Evolutionary conservation across 495 filamentous ascomycete genomes (phyloP).

Genomic region (Trichocladium antarcticum): DNA sequence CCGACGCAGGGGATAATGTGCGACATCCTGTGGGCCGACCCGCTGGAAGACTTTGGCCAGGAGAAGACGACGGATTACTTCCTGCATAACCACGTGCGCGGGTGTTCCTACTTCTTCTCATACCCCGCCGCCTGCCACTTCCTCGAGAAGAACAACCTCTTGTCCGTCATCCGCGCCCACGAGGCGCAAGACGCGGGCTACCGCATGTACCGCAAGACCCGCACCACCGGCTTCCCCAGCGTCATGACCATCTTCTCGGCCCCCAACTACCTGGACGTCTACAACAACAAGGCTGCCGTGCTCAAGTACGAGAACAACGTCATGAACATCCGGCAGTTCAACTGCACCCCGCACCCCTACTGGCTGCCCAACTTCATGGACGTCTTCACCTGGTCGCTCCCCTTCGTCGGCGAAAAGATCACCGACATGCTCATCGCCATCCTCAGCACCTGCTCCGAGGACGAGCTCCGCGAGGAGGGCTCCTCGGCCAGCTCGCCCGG

Average conservation of each 20-base stretch:
- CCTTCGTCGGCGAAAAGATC: conserved; percentile 98
- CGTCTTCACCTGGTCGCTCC: conserved; percentile 97
- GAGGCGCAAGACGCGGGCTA: conserved; percentile 98
- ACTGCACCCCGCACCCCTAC: conserved; percentile 97
- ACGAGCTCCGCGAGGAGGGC: conserved; percentile 84
- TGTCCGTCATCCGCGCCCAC: conserved; percentile 97
- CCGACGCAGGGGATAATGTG: conserved; percentile 98
- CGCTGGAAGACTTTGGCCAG: conserved; percentile 97
- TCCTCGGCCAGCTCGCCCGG: conserved; percentile 45
- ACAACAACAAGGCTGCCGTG: conserved; percentile 99
- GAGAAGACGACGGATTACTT: conserved; percentile 97
- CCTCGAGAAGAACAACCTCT: conserved; percentile 95
- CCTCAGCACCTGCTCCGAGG: conserved; percentile 93
- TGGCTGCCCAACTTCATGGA: conserved; percentile 99
- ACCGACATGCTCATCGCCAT: conserved; percentile 99
- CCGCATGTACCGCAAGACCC: conserved; percentile 97
- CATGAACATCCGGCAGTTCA: conserved; percentile 99
- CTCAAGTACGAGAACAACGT: conserved; percentile 99
- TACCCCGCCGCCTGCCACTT: conserved; percentile 98
- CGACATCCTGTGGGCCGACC: conserved; percentile 97
- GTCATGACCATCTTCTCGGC: conserved; percentile 99
- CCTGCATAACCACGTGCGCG: conserved; percentile 94
- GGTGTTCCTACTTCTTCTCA: conserved; percentile 98
- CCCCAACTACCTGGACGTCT: conserved; percentile 97
- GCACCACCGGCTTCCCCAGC: conserved; percentile 94